Base-by-base conservation (phyloP, 2,329 filamentous ascomycete species). In the Fusarium palustre region DNA sequence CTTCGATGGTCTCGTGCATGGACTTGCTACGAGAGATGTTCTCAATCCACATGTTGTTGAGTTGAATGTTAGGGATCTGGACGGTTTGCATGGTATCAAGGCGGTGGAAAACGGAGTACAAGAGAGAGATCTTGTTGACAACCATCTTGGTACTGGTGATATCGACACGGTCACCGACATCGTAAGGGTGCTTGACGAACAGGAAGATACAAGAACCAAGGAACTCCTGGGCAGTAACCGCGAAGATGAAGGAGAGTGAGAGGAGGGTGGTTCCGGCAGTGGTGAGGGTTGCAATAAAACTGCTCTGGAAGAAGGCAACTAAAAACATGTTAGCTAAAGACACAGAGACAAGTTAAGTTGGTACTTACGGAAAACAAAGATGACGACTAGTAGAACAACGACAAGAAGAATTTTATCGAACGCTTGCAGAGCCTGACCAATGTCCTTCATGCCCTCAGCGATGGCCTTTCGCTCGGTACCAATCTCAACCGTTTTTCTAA, bases 201-300 rank as follows among this genome's bases (percentile, higher is more conserved):
- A 99, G 84, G 84, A 99, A 99, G 76, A 99, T 97, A 83, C 95
- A 98, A 38, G 94, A 97, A 75, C 95, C 95, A n/a, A 99, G 88
- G 68, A 99, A 92, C 80, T 99, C 96, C 80, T 97, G 94, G 5
- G 91, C 91, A 2, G 94, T 97, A 58, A 91, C 91, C 25, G 94
- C 91, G 79, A 99, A 98, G 73, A 97, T 91, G 82, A 99, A 99
- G 6, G 95, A 97, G n/a, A 98, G 84, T 8, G 95, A 98, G 12
- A 99, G 88, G 42, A 99, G 86, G 0, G 96, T 91, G 3, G 96
- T 97, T 68, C 95, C 95, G 50, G 94, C 93, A 12, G 94, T 97
- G 7, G 94, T 91, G 39, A 97, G 86, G 8, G 93, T 97, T 4
- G 91, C 92, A 55, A 92, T 88, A 75, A 97, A 96, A 75, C 88